A percentile compares a stretch with the other conserved stretches of the same genome.
phyloP scores from a whole-genome alignment of 192 early-diverging fungal genomes.

The Umbelopsis ramanniana region DNA sequence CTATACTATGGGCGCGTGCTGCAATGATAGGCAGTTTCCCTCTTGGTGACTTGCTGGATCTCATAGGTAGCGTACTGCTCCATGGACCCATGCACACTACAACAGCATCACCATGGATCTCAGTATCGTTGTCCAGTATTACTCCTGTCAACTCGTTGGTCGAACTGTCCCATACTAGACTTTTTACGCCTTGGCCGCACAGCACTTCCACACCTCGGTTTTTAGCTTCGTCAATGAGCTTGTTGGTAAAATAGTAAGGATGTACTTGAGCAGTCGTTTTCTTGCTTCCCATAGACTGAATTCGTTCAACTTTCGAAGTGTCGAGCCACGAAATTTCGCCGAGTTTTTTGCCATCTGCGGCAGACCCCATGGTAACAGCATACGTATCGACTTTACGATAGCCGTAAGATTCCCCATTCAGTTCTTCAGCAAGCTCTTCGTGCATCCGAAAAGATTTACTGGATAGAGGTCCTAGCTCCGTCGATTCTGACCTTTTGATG shows the following conservation, averaged over 20 bases:
- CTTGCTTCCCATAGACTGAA: constrained; percentile 30
- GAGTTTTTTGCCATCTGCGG: neutral
- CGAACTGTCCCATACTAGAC: constrained; percentile 13
- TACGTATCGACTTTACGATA: constrained; percentile 46
- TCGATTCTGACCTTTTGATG: constrained; percentile 33
- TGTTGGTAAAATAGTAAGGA: constrained; percentile 43
- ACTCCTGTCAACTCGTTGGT: constrained; percentile 32
- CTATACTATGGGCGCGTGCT: constrained; percentile 45
- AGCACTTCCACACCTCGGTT: constrained; percentile 35
- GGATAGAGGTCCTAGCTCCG: constrained; percentile 33
- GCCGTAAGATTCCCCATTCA: constrained; percentile 45
- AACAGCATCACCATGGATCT: constrained; percentile 36
- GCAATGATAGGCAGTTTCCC: constrained; percentile 34
- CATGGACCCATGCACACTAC: constrained; percentile 54
- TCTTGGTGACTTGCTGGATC: constrained; percentile 29
- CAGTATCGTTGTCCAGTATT: constrained; percentile 27
- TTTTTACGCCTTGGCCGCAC: constrained; percentile 26
- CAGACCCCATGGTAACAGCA: constrained; percentile 25
- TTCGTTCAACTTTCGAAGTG: constrained; percentile 9
- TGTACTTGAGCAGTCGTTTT: constrained; percentile 48
- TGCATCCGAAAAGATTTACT: constrained; percentile 49
- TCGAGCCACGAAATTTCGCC: constrained; percentile 24
- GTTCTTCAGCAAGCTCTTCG: constrained; percentile 38
- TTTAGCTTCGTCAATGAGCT: constrained; percentile 38
- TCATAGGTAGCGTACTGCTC: constrained; percentile 31